Evolutionary conservation across 768 basidiomycete genomes (phyloP), one percentile per base, ranked within the genome.

Genomic region (Suillus alpinus): DNA sequence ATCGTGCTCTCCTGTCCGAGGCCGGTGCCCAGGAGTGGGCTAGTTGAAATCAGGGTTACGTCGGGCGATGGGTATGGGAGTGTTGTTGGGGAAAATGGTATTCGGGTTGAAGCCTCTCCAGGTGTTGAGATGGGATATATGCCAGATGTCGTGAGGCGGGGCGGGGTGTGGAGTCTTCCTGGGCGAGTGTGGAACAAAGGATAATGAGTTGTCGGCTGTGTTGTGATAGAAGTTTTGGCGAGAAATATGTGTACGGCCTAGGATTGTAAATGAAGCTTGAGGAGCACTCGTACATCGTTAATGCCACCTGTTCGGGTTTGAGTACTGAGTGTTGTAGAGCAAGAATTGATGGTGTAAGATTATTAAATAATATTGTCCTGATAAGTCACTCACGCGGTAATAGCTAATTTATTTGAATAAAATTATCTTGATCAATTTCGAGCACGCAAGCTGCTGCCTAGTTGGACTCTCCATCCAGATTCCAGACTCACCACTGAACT

Each of bases 111-210:
- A 57, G 62, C 66, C 18, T 58, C 62, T 2, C 71, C 75, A 36
- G 86, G 85, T 59, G 60, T 86, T 51, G 81, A 84, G 59, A 70
- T 75, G 9, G 81, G 83, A 39, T 76, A 76, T 26, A 73, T 92
- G 68, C 90, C 91, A 65, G 90, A 93, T 68, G 78, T 85, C 40
- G 83, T 85, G 63, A 79, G 92, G 51, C 79, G 92, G 16, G 91
- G 91, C 4, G 91, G 91, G 6, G 74, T 82, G 9, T 79, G 91
- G 59, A 85, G 89, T 4, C 68, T 93, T 57, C 78, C 88, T 43
- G 91, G 90, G 20, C 80, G 86, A 60, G 77, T 91, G 36, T 93
- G 82, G 82, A 59, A 59, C 6, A 56, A 58, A 26, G 10, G 20
- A 5, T 53, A 9, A 37, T 37, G 0, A 1, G 14, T 4, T 37